Conservation (phyloP, 139 green algal genomes). For the Bryopsis sp. region DNA sequence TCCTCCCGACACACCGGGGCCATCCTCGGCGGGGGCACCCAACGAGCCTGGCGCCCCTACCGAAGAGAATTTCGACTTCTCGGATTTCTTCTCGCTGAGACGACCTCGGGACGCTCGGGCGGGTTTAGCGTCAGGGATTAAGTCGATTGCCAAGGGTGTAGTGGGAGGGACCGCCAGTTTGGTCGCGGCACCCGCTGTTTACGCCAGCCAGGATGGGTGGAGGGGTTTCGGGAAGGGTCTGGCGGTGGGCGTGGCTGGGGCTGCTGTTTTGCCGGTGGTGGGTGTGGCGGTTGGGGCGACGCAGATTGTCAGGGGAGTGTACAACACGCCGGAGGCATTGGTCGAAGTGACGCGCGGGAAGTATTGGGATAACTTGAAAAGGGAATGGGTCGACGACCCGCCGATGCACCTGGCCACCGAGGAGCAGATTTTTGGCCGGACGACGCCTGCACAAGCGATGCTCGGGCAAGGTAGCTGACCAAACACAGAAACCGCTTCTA, state of each 20-base stretch:
- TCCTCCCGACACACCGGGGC: no score
- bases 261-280: conserved; percentile 67
- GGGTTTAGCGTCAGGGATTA: conserved; percentile 1
- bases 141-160: conserved; percentile 31
- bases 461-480: no score
- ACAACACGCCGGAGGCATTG: conserved; percentile 70
- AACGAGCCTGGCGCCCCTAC: no score
- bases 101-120: conserved; percentile 4
- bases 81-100: conserved; percentile 11
- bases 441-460: not conserved
- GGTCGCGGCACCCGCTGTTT: conserved; percentile 60
- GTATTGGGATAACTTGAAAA: conserved; percentile 63
- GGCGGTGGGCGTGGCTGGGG: conserved; percentile 49
- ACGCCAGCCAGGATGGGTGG: conserved; percentile 51
- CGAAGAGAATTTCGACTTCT: conserved; percentile 5
- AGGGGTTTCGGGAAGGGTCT: conserved; percentile 69
- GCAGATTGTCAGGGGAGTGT: conserved; percentile 46
- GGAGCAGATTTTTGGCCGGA: not conserved
- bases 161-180: conserved; percentile 44
- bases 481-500: no score
- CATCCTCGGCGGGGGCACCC: no score
- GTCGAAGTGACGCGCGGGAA: conserved; percentile 34
- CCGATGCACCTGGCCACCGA: not conserved
- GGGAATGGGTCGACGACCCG: conserved; percentile 51
- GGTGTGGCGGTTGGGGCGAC: conserved; percentile 54